Percentiles rank a stretch among this genome's conserved stretches.
Conservation (phyloP, 1,139 yeast genomes). For the Debaryomyces coudertii region DNA sequence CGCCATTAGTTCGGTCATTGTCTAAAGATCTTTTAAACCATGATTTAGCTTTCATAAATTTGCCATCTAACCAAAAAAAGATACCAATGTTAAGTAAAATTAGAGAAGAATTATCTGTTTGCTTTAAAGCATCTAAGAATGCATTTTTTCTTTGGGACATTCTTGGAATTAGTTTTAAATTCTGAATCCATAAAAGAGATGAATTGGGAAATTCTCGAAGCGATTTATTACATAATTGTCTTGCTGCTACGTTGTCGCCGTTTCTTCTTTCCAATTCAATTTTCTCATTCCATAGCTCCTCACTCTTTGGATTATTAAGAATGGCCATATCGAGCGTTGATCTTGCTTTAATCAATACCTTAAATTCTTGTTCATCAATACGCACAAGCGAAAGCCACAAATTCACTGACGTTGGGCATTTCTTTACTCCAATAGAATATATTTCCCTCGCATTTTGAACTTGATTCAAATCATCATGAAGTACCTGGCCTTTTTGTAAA, state of each 20-base stretch:
- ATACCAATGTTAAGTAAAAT: constrained; percentile 68
- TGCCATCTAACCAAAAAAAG: constrained; percentile 71
- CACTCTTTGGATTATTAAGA: constrained; percentile 51
- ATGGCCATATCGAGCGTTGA: constrained; percentile 74
- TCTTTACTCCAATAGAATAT: constrained; percentile 52
- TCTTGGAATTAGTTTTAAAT: constrained; percentile 54
- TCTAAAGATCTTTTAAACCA: constrained; percentile 75
- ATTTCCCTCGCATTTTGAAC: constrained; percentile 49
- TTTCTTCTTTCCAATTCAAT: constrained; percentile 59
- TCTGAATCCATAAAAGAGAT: constrained; percentile 64
- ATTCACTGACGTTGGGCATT: constrained; percentile 43
- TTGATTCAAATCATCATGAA: constrained; percentile 31
- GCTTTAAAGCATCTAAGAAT: constrained; percentile 71
- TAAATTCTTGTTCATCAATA: constrained; percentile 47
- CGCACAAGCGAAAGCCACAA: constrained; percentile 63
- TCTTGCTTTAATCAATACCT: constrained; percentile 61
- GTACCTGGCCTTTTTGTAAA: constrained; percentile 62
- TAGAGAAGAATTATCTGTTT: constrained; percentile 61
- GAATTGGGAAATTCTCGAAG: constrained; percentile 62
- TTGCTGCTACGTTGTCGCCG: constrained; percentile 56
- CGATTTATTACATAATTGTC: constrained; percentile 60
- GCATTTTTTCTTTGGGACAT: constrained; percentile 63
- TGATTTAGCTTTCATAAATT: constrained; percentile 61
- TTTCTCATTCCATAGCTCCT: constrained; percentile 59
- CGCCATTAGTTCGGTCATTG: constrained; percentile 65